phyloP scores from a whole-genome alignment of 2,329 filamentous ascomycete genomes.

The Fusarium goolgardi region DNA sequence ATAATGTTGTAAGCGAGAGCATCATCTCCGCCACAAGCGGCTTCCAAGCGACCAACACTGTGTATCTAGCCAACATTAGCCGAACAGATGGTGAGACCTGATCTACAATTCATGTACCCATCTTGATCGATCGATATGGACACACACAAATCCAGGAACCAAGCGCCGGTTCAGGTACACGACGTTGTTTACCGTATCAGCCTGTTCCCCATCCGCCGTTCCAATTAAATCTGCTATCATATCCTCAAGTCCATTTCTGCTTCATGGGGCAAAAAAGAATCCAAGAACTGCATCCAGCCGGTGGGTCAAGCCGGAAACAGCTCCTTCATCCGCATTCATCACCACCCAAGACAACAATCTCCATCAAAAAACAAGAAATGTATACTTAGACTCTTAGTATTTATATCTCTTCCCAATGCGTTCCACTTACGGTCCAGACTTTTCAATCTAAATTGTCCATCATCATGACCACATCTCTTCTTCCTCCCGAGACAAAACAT shows the following conservation, averaged over 20 bases:
- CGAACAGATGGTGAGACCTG: background rate
- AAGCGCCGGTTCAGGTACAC: background rate
- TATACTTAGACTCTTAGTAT: background rate
- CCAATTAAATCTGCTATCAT: background rate
- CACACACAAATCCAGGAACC: background rate
- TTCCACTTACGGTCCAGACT: background rate
- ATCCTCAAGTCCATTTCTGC: background rate
- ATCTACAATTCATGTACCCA: background rate
- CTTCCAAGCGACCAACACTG: background rate
- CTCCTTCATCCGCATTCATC: conserved; percentile 22
- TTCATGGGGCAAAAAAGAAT: background rate
- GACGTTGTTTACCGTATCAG: background rate
- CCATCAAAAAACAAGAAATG: background rate
- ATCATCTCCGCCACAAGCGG: too few relatives aligned
- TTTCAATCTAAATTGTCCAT: background rate
- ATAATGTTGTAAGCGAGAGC: background rate
- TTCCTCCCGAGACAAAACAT: conserved; percentile 22
- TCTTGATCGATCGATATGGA: background rate
- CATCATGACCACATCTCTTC: background rate
- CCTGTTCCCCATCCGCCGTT: background rate
- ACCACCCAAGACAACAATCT: background rate
- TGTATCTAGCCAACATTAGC: background rate
- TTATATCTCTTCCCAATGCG: background rate
- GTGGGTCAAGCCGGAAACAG: conserved; percentile 23
- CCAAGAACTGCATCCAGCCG: conserved; percentile 18